Conservation (phyloP, 2,329 filamentous ascomycete species). For the Colletotrichum sojae region DNA sequence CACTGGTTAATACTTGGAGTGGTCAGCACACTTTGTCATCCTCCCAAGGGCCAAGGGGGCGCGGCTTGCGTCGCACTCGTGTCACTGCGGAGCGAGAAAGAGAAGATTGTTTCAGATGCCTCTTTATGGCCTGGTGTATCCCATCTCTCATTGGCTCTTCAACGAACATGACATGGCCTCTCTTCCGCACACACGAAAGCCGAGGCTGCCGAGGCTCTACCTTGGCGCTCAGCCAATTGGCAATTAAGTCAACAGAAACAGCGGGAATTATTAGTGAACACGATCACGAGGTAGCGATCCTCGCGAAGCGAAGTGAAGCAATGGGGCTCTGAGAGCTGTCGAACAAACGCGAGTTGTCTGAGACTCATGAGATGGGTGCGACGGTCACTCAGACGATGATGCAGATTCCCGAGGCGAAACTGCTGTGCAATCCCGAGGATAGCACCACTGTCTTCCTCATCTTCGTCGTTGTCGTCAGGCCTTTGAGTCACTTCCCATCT, state of each 20-base stretch:
- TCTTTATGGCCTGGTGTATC: slow-evolving; percentile 6
- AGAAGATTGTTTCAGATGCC: slow-evolving; percentile 39
- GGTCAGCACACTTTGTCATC: slow-evolving; percentile 20
- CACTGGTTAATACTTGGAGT: too few relatives aligned
- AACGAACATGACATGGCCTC: slow-evolving; percentile 18
- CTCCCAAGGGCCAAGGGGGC: neutral
- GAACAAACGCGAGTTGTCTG: slow-evolving; percentile 28
- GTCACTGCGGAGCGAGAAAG: slow-evolving; percentile 35
- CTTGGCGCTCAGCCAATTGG: neutral
- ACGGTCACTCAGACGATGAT: slow-evolving; percentile 34
- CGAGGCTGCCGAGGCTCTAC: slow-evolving; percentile 21
- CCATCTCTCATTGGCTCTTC: slow-evolving; percentile 13
- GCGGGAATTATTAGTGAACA: slow-evolving; percentile 16
- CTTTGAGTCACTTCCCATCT: slow-evolving; percentile 1
- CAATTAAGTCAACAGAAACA: neutral
- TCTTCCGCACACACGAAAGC: slow-evolving; percentile 17
- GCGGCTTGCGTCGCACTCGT: slow-evolving; percentile 33
- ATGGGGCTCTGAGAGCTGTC: slow-evolving; percentile 15
- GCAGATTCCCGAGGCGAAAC: slow-evolving; percentile 26
- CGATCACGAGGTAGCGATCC: neutral
- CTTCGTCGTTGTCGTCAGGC: neutral
- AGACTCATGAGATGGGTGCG: slow-evolving; percentile 30
- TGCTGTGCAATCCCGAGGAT: neutral
- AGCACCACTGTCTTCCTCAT: neutral
- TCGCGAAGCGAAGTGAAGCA: neutral